Percentiles rank a stretch among this genome's conserved stretches.
phyloP scores from a whole-genome alignment of 225 moss, liverwort and hornwort genomes.

The Sphagnum contortum region DNA sequence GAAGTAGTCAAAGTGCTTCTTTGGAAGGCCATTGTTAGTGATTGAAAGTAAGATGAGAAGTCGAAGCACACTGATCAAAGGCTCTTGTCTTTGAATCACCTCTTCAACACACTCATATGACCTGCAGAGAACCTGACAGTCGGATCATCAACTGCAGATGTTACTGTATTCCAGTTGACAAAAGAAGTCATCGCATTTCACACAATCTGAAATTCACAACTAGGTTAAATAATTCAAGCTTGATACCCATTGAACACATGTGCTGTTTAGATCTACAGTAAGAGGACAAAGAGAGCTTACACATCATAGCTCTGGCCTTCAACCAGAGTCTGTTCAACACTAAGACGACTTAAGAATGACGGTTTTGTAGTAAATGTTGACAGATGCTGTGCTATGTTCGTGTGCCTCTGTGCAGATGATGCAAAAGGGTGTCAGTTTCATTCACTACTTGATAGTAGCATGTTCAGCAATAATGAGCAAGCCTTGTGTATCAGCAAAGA shows the following conservation, averaged over 20 bases:
- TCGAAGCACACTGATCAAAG: slow-evolving; percentile 74
- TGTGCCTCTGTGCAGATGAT: slow-evolving; percentile 54
- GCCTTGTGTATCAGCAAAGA: no score
- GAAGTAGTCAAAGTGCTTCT: slow-evolving; percentile 92
- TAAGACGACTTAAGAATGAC: slow-evolving; percentile 69
- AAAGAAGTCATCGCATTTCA: no score
- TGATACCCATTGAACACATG: no score
- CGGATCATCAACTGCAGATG: no score
- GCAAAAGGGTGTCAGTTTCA: slow-evolving; percentile 12
- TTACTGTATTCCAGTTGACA: no score
- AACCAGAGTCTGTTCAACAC: slow-evolving; percentile 92
- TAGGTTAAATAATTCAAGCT: no score
- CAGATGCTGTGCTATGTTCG: slow-evolving; percentile 77
- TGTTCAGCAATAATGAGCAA: no score
- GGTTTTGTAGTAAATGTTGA: slow-evolving; percentile 65
- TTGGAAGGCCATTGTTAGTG: slow-evolving; percentile 83
- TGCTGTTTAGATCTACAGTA: background rate
- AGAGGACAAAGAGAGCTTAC: slow-evolving; percentile 25
- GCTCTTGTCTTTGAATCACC: slow-evolving; percentile 86
- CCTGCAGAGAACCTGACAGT: slow-evolving; percentile 21
- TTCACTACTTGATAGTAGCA: no score
- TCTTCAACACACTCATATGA: slow-evolving; percentile 88
- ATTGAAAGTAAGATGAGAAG: slow-evolving; percentile 78
- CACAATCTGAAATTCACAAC: no score
- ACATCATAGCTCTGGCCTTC: slow-evolving; percentile 87